Evolutionary conservation across 257 asterid genomes (phyloP), one percentile per base, ranked within the genome.

Genomic region (Sherardia arvensis): DNA sequence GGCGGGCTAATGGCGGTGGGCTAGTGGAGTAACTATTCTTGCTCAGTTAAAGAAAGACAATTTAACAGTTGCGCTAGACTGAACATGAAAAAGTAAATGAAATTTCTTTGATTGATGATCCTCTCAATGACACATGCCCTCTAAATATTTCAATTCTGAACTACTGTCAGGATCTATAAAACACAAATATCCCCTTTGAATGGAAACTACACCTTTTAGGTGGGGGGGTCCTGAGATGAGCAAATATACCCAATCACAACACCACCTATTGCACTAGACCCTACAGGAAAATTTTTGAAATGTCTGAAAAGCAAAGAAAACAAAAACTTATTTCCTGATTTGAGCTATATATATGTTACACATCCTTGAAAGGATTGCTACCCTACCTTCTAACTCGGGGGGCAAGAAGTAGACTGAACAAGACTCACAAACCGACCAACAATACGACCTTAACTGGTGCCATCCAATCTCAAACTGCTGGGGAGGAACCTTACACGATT

Each of bases 341-440:
- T 74, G 79, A 76, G 67, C 90, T 83, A 86, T 83, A 73, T 74
- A 81, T 81, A 83, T 78, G 91, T 74, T 84, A 88, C 96, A 88
- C 71, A 86, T 77, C 85, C 90, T 71, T 68, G 72, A 56, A 59
- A 80, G 92, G 88, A 79, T 77, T 73, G 74, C 78, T 79, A 69
- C 76, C 76, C 95, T 84, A 86, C 91, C 84, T 66, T 78, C 86
- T 81, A 82, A 77, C 72, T 68, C 74, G 53, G 69, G n/a, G 67
- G 64, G 71, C 72, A 76, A 78, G 74, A 83, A 69, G 75, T 68
- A 68, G 77, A 81, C 69, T 69, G 67, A 66, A 76, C 71, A 77
- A 32, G 66, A 73, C 67, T 70, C 68, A 69, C 29, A 23, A 66
- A 68, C 27, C 51, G 7, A 56, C 48, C 64, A 51, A 61, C 58